phyloP scores from a whole-genome alignment of 2,329 filamentous ascomycete species.

The Claviceps paspali region DNA sequence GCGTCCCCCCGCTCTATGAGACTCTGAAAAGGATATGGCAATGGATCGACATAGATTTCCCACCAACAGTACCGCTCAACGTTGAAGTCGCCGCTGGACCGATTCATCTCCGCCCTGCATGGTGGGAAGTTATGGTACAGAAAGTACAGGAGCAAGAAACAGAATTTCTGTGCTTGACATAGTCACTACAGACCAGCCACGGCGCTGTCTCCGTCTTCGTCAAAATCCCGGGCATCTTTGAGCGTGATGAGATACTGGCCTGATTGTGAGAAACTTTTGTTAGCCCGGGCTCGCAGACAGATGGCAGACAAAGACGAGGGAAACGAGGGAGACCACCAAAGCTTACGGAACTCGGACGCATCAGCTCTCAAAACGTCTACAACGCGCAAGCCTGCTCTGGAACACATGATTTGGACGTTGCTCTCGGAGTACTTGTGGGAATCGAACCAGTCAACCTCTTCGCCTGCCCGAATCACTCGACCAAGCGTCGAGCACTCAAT shows the following conservation, averaged over 20 bases:
- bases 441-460: conserved; percentile 28
- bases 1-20: conserved; percentile 23
- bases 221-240: conserved; percentile 14
- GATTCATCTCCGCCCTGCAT: conserved; percentile 17
- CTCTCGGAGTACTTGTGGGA: conserved; percentile 25
- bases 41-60: conserved; percentile 19
- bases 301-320: neutral
- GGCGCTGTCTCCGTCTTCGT: conserved; percentile 23
- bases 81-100: conserved; percentile 9
- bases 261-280: conserved; percentile 10
- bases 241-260: conserved; percentile 23
- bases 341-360: conserved; percentile 24
- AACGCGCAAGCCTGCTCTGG: conserved; percentile 21
- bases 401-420: conserved; percentile 23
- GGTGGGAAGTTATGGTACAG: conserved; percentile 26
- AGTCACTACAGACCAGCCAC: conserved; percentile 13
- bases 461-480: conserved; percentile 15
- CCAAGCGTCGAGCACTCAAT: conserved; percentile 13
- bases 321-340: conserved; percentile 2
- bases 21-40: conserved; percentile 19
- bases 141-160: conserved; percentile 16
- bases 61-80: conserved; percentile 6
- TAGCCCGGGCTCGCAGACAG: conserved; percentile 7
- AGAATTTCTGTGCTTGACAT: conserved; percentile 25
- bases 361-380: conserved; percentile 21